A percentile compares a stretch with the other conserved stretches of the same genome.
Evolutionary conservation across 23 red algal genomes (phyloP).

Genomic region (Agarophyton chilense): DNA sequence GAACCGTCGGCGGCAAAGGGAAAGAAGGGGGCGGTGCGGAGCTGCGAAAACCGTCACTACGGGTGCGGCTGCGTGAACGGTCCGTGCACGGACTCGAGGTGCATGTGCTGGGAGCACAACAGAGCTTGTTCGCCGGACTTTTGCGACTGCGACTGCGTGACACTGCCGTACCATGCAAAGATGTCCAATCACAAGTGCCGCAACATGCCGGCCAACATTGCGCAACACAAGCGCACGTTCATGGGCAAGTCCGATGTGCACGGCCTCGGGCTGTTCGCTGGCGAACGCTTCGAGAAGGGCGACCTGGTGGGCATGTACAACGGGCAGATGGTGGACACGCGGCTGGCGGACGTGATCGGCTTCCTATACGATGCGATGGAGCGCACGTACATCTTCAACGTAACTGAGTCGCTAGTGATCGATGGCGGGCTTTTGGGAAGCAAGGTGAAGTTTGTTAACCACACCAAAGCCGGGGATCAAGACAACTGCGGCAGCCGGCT

Average conservation of each 20-base stretch:
- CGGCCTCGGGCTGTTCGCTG: slow-evolving; percentile 59
- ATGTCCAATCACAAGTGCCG: slow-evolving; percentile 2
- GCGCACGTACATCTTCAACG: slow-evolving; percentile 60
- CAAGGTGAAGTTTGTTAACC: slow-evolving; percentile 72
- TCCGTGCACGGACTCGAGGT: not conserved
- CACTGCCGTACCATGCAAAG: not conserved
- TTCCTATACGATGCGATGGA: slow-evolving; percentile 47
- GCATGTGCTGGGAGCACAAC: slow-evolving; percentile 38
- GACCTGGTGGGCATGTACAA: slow-evolving; percentile 70
- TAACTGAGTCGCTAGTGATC: slow-evolving; percentile 67
- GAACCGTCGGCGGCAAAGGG: not conserved
- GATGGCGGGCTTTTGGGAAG: slow-evolving; percentile 65
- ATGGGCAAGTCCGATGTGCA: slow-evolving; percentile 48
- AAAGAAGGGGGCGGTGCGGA: not conserved
- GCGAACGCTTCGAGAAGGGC: slow-evolving; percentile 49
- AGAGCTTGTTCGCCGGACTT: slow-evolving; percentile 46
- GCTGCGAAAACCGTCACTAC: slow-evolving; percentile 29
- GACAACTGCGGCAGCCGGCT: slow-evolving; percentile 68
- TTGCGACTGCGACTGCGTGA: slow-evolving; percentile 52
- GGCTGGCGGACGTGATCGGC: slow-evolving; percentile 43
- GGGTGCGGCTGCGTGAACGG: slow-evolving; percentile 51
- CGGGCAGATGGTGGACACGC: slow-evolving; percentile 36
- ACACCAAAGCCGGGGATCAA: slow-evolving; percentile 15
- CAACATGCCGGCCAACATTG: slow-evolving; percentile 28
- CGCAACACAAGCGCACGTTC: slow-evolving; percentile 56